These are phyloP conservation scores for Neurospora sp. DNA, from an alignment of 2,329 filamentous ascomycete species.

Conservation along the genomic window DNA sequence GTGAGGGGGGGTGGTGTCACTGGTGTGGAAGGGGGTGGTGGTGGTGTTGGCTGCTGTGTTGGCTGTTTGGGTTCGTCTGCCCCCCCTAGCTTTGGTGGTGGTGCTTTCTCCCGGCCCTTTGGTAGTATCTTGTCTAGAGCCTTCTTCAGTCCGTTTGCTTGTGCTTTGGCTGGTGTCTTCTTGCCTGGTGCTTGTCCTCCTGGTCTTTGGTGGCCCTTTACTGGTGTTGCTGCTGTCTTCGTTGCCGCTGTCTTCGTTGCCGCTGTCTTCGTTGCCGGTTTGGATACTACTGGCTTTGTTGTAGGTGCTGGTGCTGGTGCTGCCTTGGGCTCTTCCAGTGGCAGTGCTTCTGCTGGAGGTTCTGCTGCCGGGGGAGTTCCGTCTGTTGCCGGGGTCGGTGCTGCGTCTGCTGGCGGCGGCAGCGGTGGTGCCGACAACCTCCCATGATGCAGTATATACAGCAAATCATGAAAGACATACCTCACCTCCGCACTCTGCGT, in stretches of 20 bases:
- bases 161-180: neutral
- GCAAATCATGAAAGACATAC: constrained; percentile 54
- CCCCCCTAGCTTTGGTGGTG: neutral
- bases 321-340: too few relatives aligned
- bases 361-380: too few relatives aligned
- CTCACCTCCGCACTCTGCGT: constrained; percentile 51
- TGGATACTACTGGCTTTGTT: too few relatives aligned
- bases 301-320: too few relatives aligned
- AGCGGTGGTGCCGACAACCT: constrained; percentile 24
- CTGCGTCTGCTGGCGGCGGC: too few relatives aligned
- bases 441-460: constrained; percentile 52
- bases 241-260: neutral
- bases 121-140: neutral
- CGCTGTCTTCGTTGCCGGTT: neutral
- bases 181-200: neutral
- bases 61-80: neutral
- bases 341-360: too few relatives aligned
- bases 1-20: constrained; percentile 24
- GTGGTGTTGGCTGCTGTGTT: neutral
- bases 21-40: neutral
- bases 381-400: too few relatives aligned
- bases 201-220: neutral
- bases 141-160: neutral
- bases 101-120: neutral
- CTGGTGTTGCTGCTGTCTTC: neutral